Evolutionary conservation across 2,329 filamentous ascomycete species (phyloP).

Genomic region (Fusarium sacchari): DNA sequence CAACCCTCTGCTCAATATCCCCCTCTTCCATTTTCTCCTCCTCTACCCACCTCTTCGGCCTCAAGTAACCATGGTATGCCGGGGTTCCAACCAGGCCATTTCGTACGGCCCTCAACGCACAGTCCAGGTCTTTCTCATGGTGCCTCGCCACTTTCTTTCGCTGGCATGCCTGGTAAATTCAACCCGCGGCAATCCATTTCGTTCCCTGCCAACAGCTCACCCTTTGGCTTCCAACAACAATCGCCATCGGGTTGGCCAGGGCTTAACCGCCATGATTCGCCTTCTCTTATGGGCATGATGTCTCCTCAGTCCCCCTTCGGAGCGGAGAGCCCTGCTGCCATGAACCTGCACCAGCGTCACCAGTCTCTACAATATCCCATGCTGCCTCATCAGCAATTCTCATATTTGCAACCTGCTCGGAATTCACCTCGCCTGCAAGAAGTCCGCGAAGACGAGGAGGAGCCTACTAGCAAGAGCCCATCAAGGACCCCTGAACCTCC

Average conservation of each 20-base stretch:
- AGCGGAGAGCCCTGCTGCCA: conserved; percentile 58
- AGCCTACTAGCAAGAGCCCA: conserved; percentile 60
- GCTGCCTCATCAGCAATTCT: conserved; percentile 66
- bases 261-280: conserved; percentile 68
- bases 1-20: conserved; percentile 80
- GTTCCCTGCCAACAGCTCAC: conserved; percentile 70
- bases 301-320: conserved; percentile 74
- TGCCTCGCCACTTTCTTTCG: conserved; percentile 78
- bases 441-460: conserved; percentile 78
- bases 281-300: conserved; percentile 66
- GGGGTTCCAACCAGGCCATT: conserved; percentile 66
- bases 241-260: conserved; percentile 68
- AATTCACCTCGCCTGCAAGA: conserved; percentile 74
- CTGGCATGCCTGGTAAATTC: conserved; percentile 65
- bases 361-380: conserved; percentile 69
- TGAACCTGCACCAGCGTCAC: conserved; percentile 64
- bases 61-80: conserved; percentile 71
- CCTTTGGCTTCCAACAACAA: conserved; percentile 73
- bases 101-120: conserved; percentile 70
- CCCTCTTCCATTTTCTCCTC: conserved; percentile 82
- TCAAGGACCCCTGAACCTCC: conserved; percentile 64
- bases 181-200: conserved; percentile 79
- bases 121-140: conserved; percentile 72
- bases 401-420: conserved; percentile 63
- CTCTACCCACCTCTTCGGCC: conserved; percentile 81